Percentiles rank a stretch among this genome's conserved stretches.
Evolutionary conservation across 805 yeast genomes (phyloP).

Genomic region (Barnettozyma vustinii): DNA sequence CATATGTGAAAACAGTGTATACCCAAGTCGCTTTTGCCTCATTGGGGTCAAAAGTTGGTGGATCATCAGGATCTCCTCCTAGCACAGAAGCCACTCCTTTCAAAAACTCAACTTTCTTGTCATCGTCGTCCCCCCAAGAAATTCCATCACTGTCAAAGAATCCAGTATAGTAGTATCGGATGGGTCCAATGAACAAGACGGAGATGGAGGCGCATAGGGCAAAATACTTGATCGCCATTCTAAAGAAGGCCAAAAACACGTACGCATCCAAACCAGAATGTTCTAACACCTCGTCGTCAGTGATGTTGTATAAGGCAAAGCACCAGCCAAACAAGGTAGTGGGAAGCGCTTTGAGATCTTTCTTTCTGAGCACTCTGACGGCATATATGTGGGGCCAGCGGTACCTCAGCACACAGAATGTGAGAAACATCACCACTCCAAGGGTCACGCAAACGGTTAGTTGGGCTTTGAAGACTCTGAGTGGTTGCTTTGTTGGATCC

Average conservation of each 20-base stretch:
- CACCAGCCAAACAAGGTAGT: constrained; percentile 74
- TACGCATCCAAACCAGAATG: constrained; percentile 92
- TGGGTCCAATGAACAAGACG: constrained; percentile 73
- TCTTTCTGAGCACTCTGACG: constrained; percentile 49
- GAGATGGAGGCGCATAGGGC: constrained; percentile 66
- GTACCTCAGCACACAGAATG: constrained; percentile 67
- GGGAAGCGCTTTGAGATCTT: constrained; percentile 28
- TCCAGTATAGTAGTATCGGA: constrained; percentile 81
- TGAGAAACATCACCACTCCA: constrained; percentile 61
- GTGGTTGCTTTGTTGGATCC: constrained; percentile 27
- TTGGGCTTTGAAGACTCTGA: constrained; percentile 75
- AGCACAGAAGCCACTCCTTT: constrained; percentile 13
- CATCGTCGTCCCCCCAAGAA: constrained; percentile 18
- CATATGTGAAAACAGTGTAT: constrained; percentile 81
- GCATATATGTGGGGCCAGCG: constrained; percentile 82
- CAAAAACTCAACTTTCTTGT: background rate
- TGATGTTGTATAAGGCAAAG: constrained; percentile 54
- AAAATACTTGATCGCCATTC: constrained; percentile 74
- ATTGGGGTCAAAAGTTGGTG: constrained; percentile 32
- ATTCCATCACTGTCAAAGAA: constrained; percentile 59
- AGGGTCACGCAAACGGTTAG: constrained; percentile 61
- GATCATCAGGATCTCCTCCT: constrained; percentile 35
- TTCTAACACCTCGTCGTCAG: constrained; percentile 75
- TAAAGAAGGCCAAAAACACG: constrained; percentile 87
- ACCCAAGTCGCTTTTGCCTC: constrained; percentile 64